phyloP scores from a whole-genome alignment of 495 filamentous ascomycete species.

The Hyphodiscus hymeniophilus region DNA sequence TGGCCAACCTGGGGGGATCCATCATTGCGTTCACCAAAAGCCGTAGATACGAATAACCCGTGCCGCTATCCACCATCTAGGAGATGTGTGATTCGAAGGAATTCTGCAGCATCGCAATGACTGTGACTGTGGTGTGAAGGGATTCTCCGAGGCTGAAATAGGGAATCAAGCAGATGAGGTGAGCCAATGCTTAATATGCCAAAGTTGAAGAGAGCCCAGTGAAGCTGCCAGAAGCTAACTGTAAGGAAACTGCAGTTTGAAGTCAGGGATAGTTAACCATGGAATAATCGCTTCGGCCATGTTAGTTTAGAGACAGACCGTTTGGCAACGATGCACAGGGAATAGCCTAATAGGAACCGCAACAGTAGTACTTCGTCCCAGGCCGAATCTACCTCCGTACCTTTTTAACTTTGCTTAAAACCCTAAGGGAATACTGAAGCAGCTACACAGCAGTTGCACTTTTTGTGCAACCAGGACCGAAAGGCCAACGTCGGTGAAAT shows the following conservation, averaged over 20 bases:
- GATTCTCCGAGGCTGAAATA: constrained; percentile 60
- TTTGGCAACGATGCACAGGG: too few relatives aligned
- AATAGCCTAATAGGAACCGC: too few relatives aligned
- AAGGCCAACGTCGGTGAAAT: too few relatives aligned
- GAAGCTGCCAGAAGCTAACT: constrained; percentile 52
- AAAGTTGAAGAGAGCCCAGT: constrained; percentile 49
- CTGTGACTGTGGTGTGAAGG: constrained; percentile 59
- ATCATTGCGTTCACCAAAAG: constrained; percentile 55
- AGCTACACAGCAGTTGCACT: too few relatives aligned
- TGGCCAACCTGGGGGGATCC: too few relatives aligned
- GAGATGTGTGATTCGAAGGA: constrained; percentile 49
- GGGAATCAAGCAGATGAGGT: constrained; percentile 51
- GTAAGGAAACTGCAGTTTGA: constrained; percentile 34
- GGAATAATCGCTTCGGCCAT: too few relatives aligned
- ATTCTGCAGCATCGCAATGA: constrained; percentile 56
- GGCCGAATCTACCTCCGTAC: too few relatives aligned
- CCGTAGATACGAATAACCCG: constrained; percentile 54
- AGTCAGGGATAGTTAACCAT: not conserved
- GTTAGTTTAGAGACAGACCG: too few relatives aligned
- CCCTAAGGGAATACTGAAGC: too few relatives aligned
- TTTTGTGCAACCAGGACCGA: too few relatives aligned
- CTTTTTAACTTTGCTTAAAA: too few relatives aligned
- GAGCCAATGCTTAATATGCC: constrained; percentile 55
- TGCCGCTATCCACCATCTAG: constrained; percentile 57
- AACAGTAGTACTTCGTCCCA: too few relatives aligned